phyloP scores from a whole-genome alignment of 805 yeast genomes.

The Nakazawaea holstii region DNA sequence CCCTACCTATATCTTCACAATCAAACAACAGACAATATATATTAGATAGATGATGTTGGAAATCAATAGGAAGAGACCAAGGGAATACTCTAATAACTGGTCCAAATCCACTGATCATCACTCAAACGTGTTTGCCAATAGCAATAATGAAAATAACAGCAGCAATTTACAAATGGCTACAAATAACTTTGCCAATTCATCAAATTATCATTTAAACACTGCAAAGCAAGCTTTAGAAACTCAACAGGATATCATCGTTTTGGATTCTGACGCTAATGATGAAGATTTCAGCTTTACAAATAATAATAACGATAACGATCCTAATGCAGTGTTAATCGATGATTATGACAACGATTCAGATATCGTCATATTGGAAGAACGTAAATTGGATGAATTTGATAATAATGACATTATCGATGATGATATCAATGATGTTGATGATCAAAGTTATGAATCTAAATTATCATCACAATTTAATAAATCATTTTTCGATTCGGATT shows the following conservation, averaged over 20 bases:
- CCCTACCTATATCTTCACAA: too few species aligned
- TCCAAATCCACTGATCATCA: slow-evolving; percentile 12
- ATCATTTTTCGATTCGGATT: slow-evolving; percentile 1
- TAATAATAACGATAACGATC: slow-evolving; percentile 10
- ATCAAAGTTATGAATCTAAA: neutral
- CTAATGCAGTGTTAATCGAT: slow-evolving; percentile 3
- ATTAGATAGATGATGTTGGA: slow-evolving; percentile 23
- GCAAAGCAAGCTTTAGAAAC: slow-evolving; percentile 12
- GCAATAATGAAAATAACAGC: slow-evolving; percentile 15
- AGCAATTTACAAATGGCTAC: neutral
- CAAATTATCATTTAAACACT: neutral
- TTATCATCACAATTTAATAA: neutral
- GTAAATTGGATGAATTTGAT: neutral
- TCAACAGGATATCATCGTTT: slow-evolving; percentile 25
- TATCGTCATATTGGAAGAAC: slow-evolving; percentile 12
- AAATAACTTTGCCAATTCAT: neutral
- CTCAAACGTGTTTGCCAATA: slow-evolving; percentile 12
- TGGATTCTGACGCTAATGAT: slow-evolving; percentile 36
- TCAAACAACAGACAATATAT: too few species aligned
- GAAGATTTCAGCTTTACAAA: slow-evolving; percentile 20
- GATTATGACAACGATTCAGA: slow-evolving; percentile 10
- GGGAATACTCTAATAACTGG: slow-evolving; percentile 17
- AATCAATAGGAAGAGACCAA: slow-evolving; percentile 32
- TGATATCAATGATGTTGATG: slow-evolving; percentile 11
- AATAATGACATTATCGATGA: slow-evolving; percentile 11